Base-by-base conservation (phyloP, 768 basidiomycete genomes). In the Tylopilus sp. region DNA sequence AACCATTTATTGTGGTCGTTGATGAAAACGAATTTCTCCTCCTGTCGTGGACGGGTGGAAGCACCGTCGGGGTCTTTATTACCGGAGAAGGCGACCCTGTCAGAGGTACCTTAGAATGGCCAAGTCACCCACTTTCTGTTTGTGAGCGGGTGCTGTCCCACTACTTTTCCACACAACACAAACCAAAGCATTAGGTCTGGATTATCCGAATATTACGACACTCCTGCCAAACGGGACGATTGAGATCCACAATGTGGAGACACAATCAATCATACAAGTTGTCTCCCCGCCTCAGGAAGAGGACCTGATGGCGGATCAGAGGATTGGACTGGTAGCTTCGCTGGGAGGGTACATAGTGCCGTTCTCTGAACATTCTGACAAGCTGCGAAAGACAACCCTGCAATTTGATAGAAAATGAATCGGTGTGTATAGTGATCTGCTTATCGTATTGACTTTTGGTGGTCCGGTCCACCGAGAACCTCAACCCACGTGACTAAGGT, bases 21-120 rank as follows among this genome's bases (percentile, higher is more conserved):
- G 76, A 79, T 31, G 81, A 81, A 26, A 81, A 79, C 57, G 94
- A 97, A 67, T 97, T 94, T 58, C 77, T 98, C 39, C 76, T 97
- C 20, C 74, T 91, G 15, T 89, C 88, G 2, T 94, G 87, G 80
- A 93, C 86, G 1, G 95, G 91, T 13, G 71, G 75, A 4, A 82
- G 79, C 47, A 89, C 90, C 0, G 73, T 98, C 36, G 95, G 95
- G 0, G 72, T 98, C 10, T 98, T 98, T 59, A 76, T 98, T 57
- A 91, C 80, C 13, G 80, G 83, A 0, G 79, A 82, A 2, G 94
- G 92, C 0, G 93, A 95, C 67, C 92, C 95, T 5, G 85, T 92
- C 9, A 79, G 94, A 41, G 93, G 93, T 2, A 95, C 94, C 2
- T 71, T 97, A 40, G 81, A 91, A 63, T 97, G 92, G 91, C 77